These are phyloP conservation scores for Ceratobasidium sp. DNA, from an alignment of 1,284 basidiomycete species.

Conservation along the genomic window DNA sequence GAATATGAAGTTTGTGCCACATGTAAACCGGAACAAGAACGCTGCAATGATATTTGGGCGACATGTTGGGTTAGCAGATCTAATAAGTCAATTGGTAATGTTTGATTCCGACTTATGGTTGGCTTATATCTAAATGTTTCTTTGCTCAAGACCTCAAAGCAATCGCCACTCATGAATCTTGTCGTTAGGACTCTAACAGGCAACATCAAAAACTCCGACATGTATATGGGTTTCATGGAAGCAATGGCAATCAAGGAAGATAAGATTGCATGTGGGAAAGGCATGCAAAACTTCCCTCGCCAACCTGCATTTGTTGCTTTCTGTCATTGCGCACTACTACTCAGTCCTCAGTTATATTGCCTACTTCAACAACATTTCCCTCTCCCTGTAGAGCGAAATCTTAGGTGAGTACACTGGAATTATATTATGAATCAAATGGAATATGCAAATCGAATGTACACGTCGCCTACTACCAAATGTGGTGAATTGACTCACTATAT, in stretches of 20 bases:
- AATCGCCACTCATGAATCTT: neutral
- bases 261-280: slow-evolving; percentile 47
- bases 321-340: slow-evolving; percentile 44
- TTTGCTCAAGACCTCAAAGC: neutral
- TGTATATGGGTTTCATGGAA: slow-evolving; percentile 48
- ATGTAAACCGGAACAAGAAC: neutral
- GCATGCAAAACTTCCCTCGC: slow-evolving; percentile 52
- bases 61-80: neutral
- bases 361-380: slow-evolving; percentile 45
- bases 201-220: slow-evolving; percentile 44
- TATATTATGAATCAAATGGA: too few relatives aligned
- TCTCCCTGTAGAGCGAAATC: slow-evolving; percentile 41
- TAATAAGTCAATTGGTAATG: slow-evolving; percentile 1
- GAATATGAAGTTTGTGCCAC: neutral
- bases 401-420: slow-evolving; percentile 44
- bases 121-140: neutral
- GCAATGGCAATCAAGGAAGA: slow-evolving; percentile 47
- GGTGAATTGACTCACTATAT: too few relatives aligned
- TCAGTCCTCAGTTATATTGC: slow-evolving; percentile 47
- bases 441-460: too few relatives aligned
- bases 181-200: slow-evolving; percentile 38
- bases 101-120: neutral
- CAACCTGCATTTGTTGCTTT: slow-evolving; percentile 48
- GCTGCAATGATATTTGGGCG: neutral
- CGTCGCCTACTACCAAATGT: too few relatives aligned